Evolutionary conservation across 2,329 filamentous ascomycete species (phyloP), one percentile per base, ranked within the genome.

Genomic region (Aspergillus candidus): DNA sequence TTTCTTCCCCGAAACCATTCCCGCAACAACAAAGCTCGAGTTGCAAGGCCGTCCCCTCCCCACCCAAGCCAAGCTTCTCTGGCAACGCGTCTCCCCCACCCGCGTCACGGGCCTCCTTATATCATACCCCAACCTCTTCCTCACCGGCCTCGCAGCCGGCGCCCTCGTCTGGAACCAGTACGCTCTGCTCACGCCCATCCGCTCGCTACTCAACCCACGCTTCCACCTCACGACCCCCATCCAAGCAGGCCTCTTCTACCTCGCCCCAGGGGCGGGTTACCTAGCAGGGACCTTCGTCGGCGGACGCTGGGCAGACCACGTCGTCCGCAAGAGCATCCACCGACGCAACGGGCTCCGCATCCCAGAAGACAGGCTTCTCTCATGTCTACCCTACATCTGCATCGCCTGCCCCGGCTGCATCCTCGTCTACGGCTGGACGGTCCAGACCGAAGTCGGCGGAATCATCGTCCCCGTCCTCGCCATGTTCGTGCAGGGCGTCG

Each of bases 111-210:
- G 86, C 10, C 67, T 73, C 13, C 70, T 88, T 7, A 86, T 83
- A 62, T 72, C 75, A 12, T 86, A 86, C 58, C 80, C 82, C 1
- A 88, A 88, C 56, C 71, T 88, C 2, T 69, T 85, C 11, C 71
- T 83, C 44, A 75, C 76, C 12, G 78, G 75, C 4, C 63, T 84
- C 3, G 80, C 79, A 2, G 81, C 77, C 36, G 77, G 75, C 1
- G 73, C 76, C 11, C 69, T 90, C 1, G 79, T 88, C 11, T 88
- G 83, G 82, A 88, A 89, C 62, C 86, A 88, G 58, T 86, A 86
- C 62, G 75, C 74, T 3, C 73, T 86, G 1, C 71, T 85, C 3
- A 85, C 83, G 0, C 80, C 80, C 0, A 85, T 88, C 43, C 80
- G 84, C 14, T 86, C 86, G 53, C 76, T 88, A 4, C 71, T 89